These are phyloP conservation scores for Delphinella strobiligena DNA, from an alignment of 2,329 filamentous ascomycete species.

Conservation along the genomic window DNA sequence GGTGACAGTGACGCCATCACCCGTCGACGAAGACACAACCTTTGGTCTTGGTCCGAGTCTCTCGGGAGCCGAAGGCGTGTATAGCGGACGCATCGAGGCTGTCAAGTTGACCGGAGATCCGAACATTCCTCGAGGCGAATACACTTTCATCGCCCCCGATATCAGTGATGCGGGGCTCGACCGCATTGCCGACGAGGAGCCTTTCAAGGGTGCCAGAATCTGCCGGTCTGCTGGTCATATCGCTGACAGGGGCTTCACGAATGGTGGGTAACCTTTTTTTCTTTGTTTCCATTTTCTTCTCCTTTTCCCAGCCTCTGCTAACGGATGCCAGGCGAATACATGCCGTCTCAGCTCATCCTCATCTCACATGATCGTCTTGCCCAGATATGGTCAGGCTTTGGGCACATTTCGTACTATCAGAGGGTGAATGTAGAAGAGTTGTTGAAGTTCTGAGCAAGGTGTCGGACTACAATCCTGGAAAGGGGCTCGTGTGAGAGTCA, in stretches of 20 bases:
- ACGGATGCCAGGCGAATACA: slow-evolving; percentile 55
- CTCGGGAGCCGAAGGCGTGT: slow-evolving; percentile 24
- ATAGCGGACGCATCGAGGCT: slow-evolving; percentile 61
- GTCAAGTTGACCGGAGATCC: slow-evolving; percentile 88
- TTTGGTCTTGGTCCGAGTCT: neutral
- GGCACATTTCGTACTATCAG: slow-evolving; percentile 37
- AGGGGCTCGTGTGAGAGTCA: too few relatives aligned
- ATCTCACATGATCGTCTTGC: slow-evolving; percentile 66
- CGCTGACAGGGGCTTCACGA: slow-evolving; percentile 56
- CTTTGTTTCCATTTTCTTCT: neutral
- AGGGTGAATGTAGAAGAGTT: slow-evolving; percentile 31
- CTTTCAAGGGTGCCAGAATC: slow-evolving; percentile 62
- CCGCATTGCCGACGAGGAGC: slow-evolving; percentile 49
- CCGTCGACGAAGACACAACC: slow-evolving; percentile 10
- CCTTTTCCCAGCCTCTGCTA: neutral
- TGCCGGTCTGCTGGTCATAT: slow-evolving; percentile 69
- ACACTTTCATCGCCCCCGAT: slow-evolving; percentile 69
- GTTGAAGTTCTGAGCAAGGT: neutral
- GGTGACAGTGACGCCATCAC: slow-evolving; percentile 8
- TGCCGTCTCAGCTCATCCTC: slow-evolving; percentile 64
- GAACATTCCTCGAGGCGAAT: slow-evolving; percentile 78
- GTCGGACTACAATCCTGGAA: too few relatives aligned
- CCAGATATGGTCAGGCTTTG: slow-evolving; percentile 62
- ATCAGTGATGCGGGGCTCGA: slow-evolving; percentile 56
- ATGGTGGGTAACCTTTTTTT: slow-evolving; percentile 45